Evolutionary conservation across 2,329 filamentous ascomycete species (phyloP).

Genomic region (Cyanodermella asteris): DNA sequence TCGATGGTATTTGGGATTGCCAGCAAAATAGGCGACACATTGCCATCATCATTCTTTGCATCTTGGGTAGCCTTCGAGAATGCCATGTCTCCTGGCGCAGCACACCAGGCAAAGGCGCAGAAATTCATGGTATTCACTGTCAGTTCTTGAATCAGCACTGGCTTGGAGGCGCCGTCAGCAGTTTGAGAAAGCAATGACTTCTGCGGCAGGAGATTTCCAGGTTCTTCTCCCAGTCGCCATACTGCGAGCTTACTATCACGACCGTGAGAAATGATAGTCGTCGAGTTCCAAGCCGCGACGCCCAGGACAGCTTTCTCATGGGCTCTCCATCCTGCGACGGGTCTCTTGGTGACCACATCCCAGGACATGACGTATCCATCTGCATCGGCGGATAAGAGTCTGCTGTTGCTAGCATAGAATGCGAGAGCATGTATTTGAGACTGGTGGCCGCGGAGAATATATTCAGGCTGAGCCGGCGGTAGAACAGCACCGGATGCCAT

Average conservation of each 20-base stretch:
- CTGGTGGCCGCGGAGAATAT: constrained; percentile 69
- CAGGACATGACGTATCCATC: constrained; percentile 77
- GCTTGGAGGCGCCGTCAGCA: constrained; percentile 30
- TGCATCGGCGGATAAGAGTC: constrained; percentile 68
- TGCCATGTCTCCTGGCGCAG: constrained; percentile 14
- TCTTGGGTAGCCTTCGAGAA: constrained; percentile 13
- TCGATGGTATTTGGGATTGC: constrained; percentile 61
- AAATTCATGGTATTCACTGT: constrained; percentile 90
- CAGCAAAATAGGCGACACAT: constrained; percentile 31
- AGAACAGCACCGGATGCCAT: too few relatives aligned
- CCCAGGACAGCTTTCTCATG: constrained; percentile 61
- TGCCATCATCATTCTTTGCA: constrained; percentile 3
- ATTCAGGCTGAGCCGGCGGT: constrained; percentile 34
- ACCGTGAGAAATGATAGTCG: constrained; percentile 70
- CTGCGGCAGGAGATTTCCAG: constrained; percentile 44
- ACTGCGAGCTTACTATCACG: constrained; percentile 70
- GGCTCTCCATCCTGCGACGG: constrained; percentile 66
- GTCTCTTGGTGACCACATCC: constrained; percentile 62
- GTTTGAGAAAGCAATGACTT: constrained; percentile 35
- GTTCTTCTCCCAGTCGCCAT: constrained; percentile 47
- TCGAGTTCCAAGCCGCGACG: constrained; percentile 45
- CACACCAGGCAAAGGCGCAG: constrained; percentile 54
- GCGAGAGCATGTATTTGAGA: constrained; percentile 55
- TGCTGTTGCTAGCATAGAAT: constrained; percentile 51
- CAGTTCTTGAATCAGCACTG: constrained; percentile 70